Conservation (phyloP, 345 rosid genomes). For the Lepidium africanum region DNA sequence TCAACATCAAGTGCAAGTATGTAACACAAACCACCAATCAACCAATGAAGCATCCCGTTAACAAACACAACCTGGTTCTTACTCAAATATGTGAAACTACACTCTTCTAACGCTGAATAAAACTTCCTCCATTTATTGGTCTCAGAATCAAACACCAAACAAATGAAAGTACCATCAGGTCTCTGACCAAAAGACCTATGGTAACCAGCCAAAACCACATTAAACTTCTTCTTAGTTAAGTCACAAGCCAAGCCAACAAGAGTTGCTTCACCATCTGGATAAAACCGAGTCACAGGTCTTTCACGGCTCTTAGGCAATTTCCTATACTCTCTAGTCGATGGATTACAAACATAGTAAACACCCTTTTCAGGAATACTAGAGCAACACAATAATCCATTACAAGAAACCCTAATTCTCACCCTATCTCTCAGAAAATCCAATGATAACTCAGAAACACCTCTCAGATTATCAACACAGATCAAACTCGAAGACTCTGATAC, state of each 20-base stretch:
- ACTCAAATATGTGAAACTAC: constrained; percentile 63
- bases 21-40: constrained; percentile 49
- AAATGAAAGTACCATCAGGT: constrained; percentile 67
- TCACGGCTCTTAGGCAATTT: constrained; percentile 62
- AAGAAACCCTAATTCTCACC: constrained; percentile 70
- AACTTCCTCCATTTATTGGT: constrained; percentile 77
- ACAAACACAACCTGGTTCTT: constrained; percentile 77
- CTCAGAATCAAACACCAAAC: constrained; percentile 75
- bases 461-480: constrained; percentile 52
- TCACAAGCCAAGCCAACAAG: constrained; percentile 75
- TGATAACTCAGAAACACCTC: constrained; percentile 68
- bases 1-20: constrained; percentile 64
- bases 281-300: constrained; percentile 63
- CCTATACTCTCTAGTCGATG: constrained; percentile 63
- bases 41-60: constrained; percentile 70
- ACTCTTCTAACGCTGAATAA: constrained; percentile 51
- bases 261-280: constrained; percentile 79
- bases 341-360: constrained; percentile 76
- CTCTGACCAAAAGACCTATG: constrained; percentile 77
- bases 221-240: constrained; percentile 34
- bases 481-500: constrained; percentile 45
- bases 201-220: constrained; percentile 74
- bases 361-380: constrained; percentile 79
- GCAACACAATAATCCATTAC: constrained; percentile 85
- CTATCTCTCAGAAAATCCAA: constrained; percentile 65